Base-by-base conservation (phyloP, 2,329 filamentous ascomycete species). In the Colletotrichum limetticola region DNA sequence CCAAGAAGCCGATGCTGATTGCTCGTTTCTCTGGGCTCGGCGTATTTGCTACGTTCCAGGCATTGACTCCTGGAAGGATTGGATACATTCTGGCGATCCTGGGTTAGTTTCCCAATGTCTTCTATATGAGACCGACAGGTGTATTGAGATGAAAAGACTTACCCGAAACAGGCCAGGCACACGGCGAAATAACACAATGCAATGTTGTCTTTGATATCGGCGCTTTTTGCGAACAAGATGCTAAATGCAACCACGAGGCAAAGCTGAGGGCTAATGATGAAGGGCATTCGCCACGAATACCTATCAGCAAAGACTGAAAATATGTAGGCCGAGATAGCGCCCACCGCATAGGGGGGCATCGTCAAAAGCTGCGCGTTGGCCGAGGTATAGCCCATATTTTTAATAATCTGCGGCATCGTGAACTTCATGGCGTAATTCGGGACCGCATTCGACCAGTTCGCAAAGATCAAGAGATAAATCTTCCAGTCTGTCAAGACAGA, bases 401-500 rank as follows among this genome's bases (percentile, higher is more conserved):
- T 78, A 53, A 86, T 82, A 42, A 86, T 85, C 5, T 80, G 79
- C 1, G 84, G 80, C 79, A 81, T 80, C 0, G 79, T 79, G 56
- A 81, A 81, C 62, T 81, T 81, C 72, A 80, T 78, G 49, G 77
- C 79, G 32, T 81, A 81, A 59, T 80, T 80, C 0, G 79, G 78
- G 1, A 84, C 82, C 0, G 84, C 79, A 58, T 85, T 85, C 24
- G 80, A 85, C 81, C 82, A 84, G 76, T 82, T 85, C 63, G 81
- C 81, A 22, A 87, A 78, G 26, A 84, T 83, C 7, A 88, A 74
- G 11, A 82, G 76, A 71, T 82, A 84, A 16, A 83, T 84, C 77
- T 88, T 86, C 82, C 85, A 87, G 76, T 88, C 86, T 6, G 78
- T 79, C 1, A 87, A 66, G 4, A 87, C 85, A 7, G 81, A 80